Conservation (phyloP, 164 flowering plant genomes). For the Stephania japonica region DNA sequence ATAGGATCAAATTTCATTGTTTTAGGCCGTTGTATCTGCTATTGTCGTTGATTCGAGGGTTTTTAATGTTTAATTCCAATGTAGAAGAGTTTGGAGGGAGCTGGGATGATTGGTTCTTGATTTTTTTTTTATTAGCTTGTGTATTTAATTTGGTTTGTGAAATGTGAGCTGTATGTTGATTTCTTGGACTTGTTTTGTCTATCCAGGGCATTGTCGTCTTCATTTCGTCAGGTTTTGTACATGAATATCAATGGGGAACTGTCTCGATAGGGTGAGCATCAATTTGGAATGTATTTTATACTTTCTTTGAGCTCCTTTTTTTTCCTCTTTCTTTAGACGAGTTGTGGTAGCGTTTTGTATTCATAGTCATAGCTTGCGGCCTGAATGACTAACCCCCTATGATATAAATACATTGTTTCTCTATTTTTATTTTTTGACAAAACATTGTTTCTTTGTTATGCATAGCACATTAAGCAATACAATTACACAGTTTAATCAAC, state of each 20-base stretch:
- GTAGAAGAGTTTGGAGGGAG: no score
- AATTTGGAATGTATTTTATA: neutral
- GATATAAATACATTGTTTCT: neutral
- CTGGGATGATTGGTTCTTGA: no score
- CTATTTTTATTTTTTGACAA: no score
- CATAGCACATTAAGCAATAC: no score
- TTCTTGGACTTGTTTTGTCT: neutral
- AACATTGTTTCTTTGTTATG: no score
- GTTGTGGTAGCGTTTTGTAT: neutral
- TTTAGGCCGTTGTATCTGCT: no score
- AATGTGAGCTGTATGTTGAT: neutral
- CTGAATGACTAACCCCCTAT: neutral
- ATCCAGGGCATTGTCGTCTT: neutral
- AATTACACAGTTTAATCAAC: no score
- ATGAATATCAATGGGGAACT: constrained; percentile 13
- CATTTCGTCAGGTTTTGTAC: neutral
- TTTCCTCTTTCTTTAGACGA: neutral
- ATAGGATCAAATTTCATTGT: no score
- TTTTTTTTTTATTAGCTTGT: no score
- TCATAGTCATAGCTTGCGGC: no score
- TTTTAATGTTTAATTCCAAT: neutral
- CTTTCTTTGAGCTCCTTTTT: neutral
- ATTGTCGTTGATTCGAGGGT: neutral
- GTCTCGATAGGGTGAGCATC: constrained; percentile 7
- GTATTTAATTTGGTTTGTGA: neutral